A percentile compares a stretch with the other conserved stretches of the same genome.
phyloP scores from a whole-genome alignment of 345 rosid species.

The Microcos paniculata region DNA sequence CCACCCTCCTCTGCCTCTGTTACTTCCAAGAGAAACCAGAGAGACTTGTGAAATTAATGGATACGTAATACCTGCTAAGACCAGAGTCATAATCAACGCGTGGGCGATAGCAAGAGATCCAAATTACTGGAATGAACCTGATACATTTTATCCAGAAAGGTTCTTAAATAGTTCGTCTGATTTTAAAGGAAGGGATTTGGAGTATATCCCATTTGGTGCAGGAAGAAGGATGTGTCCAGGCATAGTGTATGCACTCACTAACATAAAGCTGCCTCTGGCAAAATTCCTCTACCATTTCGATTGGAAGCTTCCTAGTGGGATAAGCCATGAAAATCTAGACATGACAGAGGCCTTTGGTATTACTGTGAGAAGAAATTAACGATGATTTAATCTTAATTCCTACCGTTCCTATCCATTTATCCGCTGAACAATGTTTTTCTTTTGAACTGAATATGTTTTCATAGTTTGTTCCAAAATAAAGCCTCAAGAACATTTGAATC shows the following conservation, averaged over 20 bases:
- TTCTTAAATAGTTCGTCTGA: slow-evolving; percentile 21
- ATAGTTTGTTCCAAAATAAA: no score
- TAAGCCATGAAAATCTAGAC: no score
- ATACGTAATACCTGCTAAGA: neutral
- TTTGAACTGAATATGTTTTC: no score
- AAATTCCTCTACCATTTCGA: no score
- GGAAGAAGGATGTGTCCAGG: no score
- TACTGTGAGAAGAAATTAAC: slow-evolving; percentile 18
- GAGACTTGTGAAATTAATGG: slow-evolving; percentile 15
- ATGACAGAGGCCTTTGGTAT: slow-evolving; percentile 18
- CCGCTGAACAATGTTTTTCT: neutral
- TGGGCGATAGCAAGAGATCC: slow-evolving; percentile 17
- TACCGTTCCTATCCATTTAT: neutral
- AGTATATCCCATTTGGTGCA: slow-evolving; percentile 29
- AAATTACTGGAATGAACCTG: slow-evolving; percentile 1
- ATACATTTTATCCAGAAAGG: slow-evolving; percentile 22
- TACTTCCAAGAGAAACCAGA: slow-evolving; percentile 22
- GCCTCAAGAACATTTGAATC: no score
- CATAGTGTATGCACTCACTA: no score
- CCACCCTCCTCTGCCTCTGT: slow-evolving; percentile 23
- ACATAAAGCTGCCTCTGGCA: no score
- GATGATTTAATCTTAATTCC: slow-evolving; percentile 24
- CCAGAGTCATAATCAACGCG: slow-evolving; percentile 7
- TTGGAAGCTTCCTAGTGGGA: no score
- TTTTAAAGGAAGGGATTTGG: slow-evolving; percentile 19